Evolutionary conservation across 441 rosid genomes (phyloP).

Genomic region (Erodium moschatum): DNA sequence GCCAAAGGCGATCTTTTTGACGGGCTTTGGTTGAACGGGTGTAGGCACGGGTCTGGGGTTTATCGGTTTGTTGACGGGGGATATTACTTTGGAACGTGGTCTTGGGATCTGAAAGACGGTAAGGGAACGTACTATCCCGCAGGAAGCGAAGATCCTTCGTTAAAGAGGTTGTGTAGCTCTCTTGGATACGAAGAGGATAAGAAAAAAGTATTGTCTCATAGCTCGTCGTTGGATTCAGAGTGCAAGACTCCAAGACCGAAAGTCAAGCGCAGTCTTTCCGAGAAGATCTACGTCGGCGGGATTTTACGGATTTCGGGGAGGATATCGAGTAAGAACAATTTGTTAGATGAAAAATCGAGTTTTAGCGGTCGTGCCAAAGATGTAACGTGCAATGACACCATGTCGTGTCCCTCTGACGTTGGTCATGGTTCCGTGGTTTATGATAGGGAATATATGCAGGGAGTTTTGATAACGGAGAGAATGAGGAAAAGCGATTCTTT

Average conservation of each 20-base stretch:
- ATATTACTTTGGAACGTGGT: slow-evolving; percentile 80
- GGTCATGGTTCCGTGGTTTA: slow-evolving; percentile 40
- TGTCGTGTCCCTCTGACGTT: slow-evolving; percentile 32
- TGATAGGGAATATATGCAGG: slow-evolving; percentile 92
- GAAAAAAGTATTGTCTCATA: slow-evolving; percentile 34
- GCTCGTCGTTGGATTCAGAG: slow-evolving; percentile 37
- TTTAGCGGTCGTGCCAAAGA: slow-evolving; percentile 33
- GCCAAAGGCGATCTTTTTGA: slow-evolving; percentile 64
- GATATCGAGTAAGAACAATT: slow-evolving; percentile 34
- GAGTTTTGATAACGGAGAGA: slow-evolving; percentile 70
- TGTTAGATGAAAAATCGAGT: slow-evolving; percentile 39
- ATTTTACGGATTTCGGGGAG: slow-evolving; percentile 36
- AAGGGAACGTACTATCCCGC: slow-evolving; percentile 73
- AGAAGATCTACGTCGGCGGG: slow-evolving; percentile 39
- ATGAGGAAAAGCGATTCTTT: slow-evolving; percentile 32
- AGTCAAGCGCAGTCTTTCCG: slow-evolving; percentile 52
- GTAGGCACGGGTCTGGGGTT: slow-evolving; percentile 74
- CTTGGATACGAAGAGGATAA: slow-evolving; percentile 39
- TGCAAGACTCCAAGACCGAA: slow-evolving; percentile 32
- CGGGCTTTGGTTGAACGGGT: slow-evolving; percentile 78
- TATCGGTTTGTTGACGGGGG: slow-evolving; percentile 74
- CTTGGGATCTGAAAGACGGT: slow-evolving; percentile 72
- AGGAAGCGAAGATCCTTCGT: slow-evolving; percentile 60
- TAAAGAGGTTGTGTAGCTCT: slow-evolving; percentile 42
- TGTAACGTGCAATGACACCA: slow-evolving; percentile 26